Evolutionary conservation across 2,329 filamentous ascomycete species (phyloP).

Genomic region (Westerdykella ornata): DNA sequence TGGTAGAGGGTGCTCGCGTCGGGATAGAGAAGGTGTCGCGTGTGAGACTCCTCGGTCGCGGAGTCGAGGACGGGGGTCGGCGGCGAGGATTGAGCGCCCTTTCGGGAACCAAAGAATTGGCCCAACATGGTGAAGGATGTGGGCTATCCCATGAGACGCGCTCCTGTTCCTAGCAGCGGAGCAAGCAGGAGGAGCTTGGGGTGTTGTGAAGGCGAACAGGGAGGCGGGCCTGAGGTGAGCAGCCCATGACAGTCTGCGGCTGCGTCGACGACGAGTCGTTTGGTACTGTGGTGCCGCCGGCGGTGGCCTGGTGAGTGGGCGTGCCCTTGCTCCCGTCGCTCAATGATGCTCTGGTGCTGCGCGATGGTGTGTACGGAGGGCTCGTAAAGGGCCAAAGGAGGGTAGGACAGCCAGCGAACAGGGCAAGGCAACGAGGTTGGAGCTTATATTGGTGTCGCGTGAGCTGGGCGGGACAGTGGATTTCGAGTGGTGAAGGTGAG

Average conservation of each 20-base stretch:
- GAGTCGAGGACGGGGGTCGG: slow-evolving; percentile 29
- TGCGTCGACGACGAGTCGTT: background rate
- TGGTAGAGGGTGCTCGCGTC: slow-evolving; percentile 33
- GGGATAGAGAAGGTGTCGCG: slow-evolving; percentile 38
- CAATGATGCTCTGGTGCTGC: background rate
- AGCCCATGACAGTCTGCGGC: slow-evolving; percentile 24
- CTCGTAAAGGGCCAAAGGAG: slow-evolving; percentile 1
- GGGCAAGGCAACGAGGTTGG: slow-evolving; percentile 1
- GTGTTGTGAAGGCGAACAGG: slow-evolving; percentile 17
- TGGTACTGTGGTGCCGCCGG: slow-evolving; percentile 2
- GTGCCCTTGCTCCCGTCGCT: background rate
- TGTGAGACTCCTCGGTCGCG: slow-evolving; percentile 38
- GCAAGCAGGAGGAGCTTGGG: slow-evolving; percentile 13
- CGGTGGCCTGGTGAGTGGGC: slow-evolving; percentile 1
- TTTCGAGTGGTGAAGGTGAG: background rate
- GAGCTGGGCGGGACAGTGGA: background rate
- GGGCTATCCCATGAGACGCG: slow-evolving; percentile 6
- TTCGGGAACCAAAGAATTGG: slow-evolving; percentile 37
- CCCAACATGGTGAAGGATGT: slow-evolving; percentile 31
- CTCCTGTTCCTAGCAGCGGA: slow-evolving; percentile 8
- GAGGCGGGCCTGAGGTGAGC: slow-evolving; percentile 13
- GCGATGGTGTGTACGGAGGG: slow-evolving; percentile 10
- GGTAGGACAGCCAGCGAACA: background rate
- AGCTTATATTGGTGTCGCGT: slow-evolving; percentile 9
- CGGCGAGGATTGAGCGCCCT: slow-evolving; percentile 20